Evolutionary conservation across 495 filamentous ascomycete genomes (phyloP).

Genomic region (Trichoderma virens): DNA sequence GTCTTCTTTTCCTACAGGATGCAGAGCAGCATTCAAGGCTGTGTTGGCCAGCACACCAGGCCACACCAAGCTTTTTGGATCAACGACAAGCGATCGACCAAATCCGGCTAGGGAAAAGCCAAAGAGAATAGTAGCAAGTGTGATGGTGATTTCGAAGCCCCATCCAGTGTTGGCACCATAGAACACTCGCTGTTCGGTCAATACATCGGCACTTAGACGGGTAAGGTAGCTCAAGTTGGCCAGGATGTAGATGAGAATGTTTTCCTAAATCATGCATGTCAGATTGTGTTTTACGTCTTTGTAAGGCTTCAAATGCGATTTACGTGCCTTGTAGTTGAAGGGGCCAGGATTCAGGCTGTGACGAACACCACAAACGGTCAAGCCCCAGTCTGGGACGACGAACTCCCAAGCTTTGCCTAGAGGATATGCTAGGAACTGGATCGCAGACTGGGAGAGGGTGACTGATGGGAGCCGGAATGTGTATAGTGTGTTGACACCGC

Average conservation of each 20-base stretch:
- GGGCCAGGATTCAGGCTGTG: slow-evolving; percentile 20
- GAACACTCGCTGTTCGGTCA: background rate
- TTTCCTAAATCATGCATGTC: slow-evolving; percentile 12
- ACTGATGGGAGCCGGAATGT: background rate
- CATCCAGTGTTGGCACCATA: background rate
- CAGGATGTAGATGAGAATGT: slow-evolving; percentile 19
- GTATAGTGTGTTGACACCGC: background rate
- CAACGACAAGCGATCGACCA: slow-evolving; percentile 35
- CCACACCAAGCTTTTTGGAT: slow-evolving; percentile 9
- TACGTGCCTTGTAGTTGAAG: slow-evolving; percentile 21
- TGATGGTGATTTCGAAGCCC: slow-evolving; percentile 17
- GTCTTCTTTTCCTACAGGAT: background rate
- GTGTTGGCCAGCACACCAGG: slow-evolving; percentile 1
- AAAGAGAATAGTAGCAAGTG: slow-evolving; percentile 20
- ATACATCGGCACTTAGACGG: background rate
- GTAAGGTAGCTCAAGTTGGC: slow-evolving; percentile 1
- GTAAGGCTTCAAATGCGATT: too few species aligned
- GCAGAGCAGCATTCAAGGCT: slow-evolving; percentile 4
- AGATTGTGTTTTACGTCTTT: background rate
- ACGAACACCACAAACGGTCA: background rate
- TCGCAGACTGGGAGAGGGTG: background rate
- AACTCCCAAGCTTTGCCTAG: slow-evolving; percentile 9
- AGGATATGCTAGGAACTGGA: slow-evolving; percentile 11
- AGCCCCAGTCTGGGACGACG: background rate
- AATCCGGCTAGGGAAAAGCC: slow-evolving; percentile 30